Conservation (phyloP, 371 early-diverging fungal species). For the Mortierella sp. region DNA sequence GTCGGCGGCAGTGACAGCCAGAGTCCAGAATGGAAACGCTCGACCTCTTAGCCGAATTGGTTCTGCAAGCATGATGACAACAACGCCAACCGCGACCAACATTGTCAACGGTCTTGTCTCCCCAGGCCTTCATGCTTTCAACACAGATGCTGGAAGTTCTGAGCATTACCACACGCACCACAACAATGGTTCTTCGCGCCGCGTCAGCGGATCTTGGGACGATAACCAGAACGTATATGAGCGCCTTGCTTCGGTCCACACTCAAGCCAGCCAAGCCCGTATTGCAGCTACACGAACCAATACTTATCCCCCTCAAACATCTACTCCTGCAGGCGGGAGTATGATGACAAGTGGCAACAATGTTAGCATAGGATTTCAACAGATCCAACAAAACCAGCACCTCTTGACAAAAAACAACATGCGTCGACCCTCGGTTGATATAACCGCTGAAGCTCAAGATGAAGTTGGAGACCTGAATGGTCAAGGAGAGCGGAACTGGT, state of each 20-base stretch:
- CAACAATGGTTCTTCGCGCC: constrained; percentile 36
- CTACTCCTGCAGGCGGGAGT: constrained; percentile 52
- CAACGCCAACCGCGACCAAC: constrained; percentile 41
- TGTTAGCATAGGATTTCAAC: constrained; percentile 31
- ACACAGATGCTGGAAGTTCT: background rate
- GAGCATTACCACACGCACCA: constrained; percentile 33
- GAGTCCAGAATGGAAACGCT: constrained; percentile 10
- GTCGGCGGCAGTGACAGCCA: background rate
- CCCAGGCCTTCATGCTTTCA: constrained; percentile 11
- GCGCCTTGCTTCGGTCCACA: constrained; percentile 51
- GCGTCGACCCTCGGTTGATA: constrained; percentile 39
- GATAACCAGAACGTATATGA: constrained; percentile 53
- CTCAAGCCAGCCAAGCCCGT: constrained; percentile 49
- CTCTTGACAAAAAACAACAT: background rate
- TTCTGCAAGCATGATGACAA: constrained; percentile 23
- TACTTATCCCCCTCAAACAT: background rate
- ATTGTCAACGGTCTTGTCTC: constrained; percentile 33
- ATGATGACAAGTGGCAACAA: constrained; percentile 48
- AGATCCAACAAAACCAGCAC: constrained; percentile 20
- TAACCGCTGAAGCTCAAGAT: constrained; percentile 2
- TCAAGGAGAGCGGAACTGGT: constrained; percentile 22
- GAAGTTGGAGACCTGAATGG: background rate
- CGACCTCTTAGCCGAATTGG: constrained; percentile 50
- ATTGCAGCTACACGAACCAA: constrained; percentile 30
- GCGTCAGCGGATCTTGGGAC: constrained; percentile 52